Evolutionary conservation across 169 alveolate species (phyloP), one percentile per base, ranked within the genome.

Genomic region (Blepharisma undulans): DNA sequence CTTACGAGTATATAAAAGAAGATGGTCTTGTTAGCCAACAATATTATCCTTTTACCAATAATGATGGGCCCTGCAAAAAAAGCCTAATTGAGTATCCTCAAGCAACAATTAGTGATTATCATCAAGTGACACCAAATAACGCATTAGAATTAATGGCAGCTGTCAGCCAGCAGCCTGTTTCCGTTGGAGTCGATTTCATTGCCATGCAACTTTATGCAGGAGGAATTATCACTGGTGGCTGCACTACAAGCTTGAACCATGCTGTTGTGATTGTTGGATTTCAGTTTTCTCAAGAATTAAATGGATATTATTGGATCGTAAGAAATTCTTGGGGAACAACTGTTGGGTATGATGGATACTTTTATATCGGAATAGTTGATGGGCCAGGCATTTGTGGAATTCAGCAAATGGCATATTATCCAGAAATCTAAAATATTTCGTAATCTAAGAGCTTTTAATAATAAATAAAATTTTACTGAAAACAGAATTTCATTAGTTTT

Each of bases 101-200:
- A 48, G 86, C 90, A 29, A 59, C 59, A 12, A 71, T 29, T 72
- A 93, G 93, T 12, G 89, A 93, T 36, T 86, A 32, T 77, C 72
- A 34, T 72, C 93, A 92, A 61, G 98, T 97, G 27, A 92, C 94
- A 22, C 90, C 94, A 27, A 81, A 91, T 36, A 92, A 92, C 80
- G 93, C 84, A 72, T 61, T 74, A 19, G 96, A 96, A 16, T 66
- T 76, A 29, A 90, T 94, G 25, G 88, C 92, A 19, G 96, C 97
- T 21, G 80, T 95, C 3, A 59, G 76, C 81, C 88, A 29, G 32
- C 85, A 95, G 80, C 98, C 98, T 19, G 98, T 98, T 87, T 94
- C 99, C 27, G 98, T 98, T 60, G 99, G 99, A 66, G 96, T 98
- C 81, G 99, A 98, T 92, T 99, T 99, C 30, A 95, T 94, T 88